These are phyloP conservation scores for Fraxinus excelsior DNA, from an alignment of 257 asterid genomes.

Conservation along the genomic window DNA sequence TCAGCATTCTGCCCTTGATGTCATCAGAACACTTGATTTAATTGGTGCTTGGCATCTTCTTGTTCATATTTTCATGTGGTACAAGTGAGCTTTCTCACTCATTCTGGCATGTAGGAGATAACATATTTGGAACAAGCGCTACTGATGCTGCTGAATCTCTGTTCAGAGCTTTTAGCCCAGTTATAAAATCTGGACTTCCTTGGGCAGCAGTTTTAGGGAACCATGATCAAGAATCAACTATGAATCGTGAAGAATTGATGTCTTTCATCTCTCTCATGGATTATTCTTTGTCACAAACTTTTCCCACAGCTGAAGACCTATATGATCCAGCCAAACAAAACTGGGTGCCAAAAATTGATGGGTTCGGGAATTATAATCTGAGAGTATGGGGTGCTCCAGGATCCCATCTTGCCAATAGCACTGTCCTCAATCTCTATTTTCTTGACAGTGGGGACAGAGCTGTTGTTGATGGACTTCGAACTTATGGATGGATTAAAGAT, in stretches of 20 bases:
- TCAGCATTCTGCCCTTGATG: not conserved
- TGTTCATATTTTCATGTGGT: not conserved
- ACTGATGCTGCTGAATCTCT: slow-evolving; percentile 94
- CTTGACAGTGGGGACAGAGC: slow-evolving; percentile 97
- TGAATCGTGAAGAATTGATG: slow-evolving; percentile 92
- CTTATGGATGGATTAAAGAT: slow-evolving; percentile 92
- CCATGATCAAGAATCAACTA: slow-evolving; percentile 95
- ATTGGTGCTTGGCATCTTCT: not conserved
- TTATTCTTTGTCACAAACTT: slow-evolving; percentile 76
- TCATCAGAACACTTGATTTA: not conserved
- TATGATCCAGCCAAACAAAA: slow-evolving; percentile 30
- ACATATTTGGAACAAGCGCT: slow-evolving; percentile 83
- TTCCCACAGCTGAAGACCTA: slow-evolving; percentile 53
- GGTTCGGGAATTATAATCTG: slow-evolving; percentile 86
- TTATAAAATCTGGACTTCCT: slow-evolving; percentile 66
- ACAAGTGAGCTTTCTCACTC: slow-evolving; percentile 17
- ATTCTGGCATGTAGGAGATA: slow-evolving; percentile 65
- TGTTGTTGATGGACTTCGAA: slow-evolving; percentile 59
- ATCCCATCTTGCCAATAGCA: slow-evolving; percentile 63
- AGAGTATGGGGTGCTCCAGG: slow-evolving; percentile 77
- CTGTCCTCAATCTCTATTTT: slow-evolving; percentile 74
- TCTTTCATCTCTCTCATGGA: slow-evolving; percentile 92
- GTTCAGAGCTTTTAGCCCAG: slow-evolving; percentile 68
- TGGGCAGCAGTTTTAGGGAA: slow-evolving; percentile 98
- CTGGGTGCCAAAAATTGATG: slow-evolving; percentile 48